A percentile compares a stretch with the other conserved stretches of the same genome.
Conservation (phyloP, 768 basidiomycete genomes). For the Boletus reticuloceps region DNA sequence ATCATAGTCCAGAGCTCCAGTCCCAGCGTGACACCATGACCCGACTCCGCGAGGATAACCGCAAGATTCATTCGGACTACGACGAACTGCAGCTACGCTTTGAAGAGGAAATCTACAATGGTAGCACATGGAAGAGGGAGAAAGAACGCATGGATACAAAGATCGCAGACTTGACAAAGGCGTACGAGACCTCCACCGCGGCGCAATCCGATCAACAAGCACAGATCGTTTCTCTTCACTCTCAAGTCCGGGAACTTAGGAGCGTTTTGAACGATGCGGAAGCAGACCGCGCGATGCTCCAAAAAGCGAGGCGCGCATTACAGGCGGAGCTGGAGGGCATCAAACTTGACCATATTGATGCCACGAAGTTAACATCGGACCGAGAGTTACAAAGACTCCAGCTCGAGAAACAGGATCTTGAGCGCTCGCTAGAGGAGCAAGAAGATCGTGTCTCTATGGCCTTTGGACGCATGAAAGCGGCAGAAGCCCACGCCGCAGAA, state of each 20-base stretch:
- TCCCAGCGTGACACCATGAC: constrained; percentile 75
- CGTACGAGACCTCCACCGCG: constrained; percentile 68
- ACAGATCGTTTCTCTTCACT: constrained; percentile 80
- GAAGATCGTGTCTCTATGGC: constrained; percentile 70
- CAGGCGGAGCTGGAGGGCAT: constrained; percentile 81
- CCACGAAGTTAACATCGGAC: constrained; percentile 66
- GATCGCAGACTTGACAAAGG: constrained; percentile 70
- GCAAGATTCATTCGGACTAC: constrained; percentile 72
- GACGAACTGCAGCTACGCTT: constrained; percentile 72
- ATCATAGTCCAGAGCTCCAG: constrained; percentile 56
- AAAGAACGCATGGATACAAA: constrained; percentile 84
- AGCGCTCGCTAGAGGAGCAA: constrained; percentile 75
- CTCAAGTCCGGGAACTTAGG: constrained; percentile 82
- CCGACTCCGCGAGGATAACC: constrained; percentile 75
- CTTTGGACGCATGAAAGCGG: constrained; percentile 77
- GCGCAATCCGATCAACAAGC: constrained; percentile 80
- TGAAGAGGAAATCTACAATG: constrained; percentile 76
- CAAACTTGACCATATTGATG: constrained; percentile 71
- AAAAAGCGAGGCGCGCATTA: constrained; percentile 77
- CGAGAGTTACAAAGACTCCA: constrained; percentile 72
- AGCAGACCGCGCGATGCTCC: constrained; percentile 72
- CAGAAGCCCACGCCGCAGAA: constrained; percentile 72
- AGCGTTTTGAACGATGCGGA: constrained; percentile 83
- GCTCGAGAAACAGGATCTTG: constrained; percentile 79
- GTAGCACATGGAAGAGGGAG: constrained; percentile 83